Evolutionary conservation across 306 rosid species (phyloP).

Genomic region (Quercus aquifolioides): DNA sequence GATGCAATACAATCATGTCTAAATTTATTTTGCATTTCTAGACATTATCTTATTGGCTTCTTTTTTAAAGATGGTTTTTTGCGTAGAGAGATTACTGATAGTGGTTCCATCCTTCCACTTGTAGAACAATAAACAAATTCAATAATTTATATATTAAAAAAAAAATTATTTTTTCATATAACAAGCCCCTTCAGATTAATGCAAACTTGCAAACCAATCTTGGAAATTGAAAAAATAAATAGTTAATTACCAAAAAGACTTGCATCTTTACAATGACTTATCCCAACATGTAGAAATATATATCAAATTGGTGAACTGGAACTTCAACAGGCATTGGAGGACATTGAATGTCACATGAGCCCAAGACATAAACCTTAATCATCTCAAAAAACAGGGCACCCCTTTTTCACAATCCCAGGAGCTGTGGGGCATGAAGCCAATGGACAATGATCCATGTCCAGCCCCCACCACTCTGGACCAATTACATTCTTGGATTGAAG

Average conservation of each 20-base stretch:
- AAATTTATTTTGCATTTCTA: no score
- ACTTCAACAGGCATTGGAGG: not conserved
- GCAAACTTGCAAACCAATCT: not conserved
- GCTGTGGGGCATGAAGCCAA: constrained; percentile 72
- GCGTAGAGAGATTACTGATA: no score
- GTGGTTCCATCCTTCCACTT: no score
- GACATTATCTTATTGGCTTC: no score
- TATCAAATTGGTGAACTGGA: not conserved
- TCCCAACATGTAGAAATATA: not conserved
- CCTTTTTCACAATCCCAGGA: constrained; percentile 40
- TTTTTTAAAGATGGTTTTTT: no score
- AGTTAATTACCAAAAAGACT: not conserved
- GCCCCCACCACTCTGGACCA: constrained; percentile 74
- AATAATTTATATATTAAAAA: not conserved
- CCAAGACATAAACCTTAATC: no score
- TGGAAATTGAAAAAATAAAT: not conserved
- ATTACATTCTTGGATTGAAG: constrained; percentile 35
- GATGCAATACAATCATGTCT: no score
- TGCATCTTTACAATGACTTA: not conserved
- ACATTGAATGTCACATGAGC: not conserved
- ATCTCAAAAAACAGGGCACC: constrained; percentile 46
- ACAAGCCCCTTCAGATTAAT: no score
- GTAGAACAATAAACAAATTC: no score
- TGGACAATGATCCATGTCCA: constrained; percentile 31
- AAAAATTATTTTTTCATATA: not conserved